Evolutionary conservation across 192 early-diverging fungal species (phyloP), one percentile per base, ranked within the genome.

Genomic region (Backusella psychrophila): DNA sequence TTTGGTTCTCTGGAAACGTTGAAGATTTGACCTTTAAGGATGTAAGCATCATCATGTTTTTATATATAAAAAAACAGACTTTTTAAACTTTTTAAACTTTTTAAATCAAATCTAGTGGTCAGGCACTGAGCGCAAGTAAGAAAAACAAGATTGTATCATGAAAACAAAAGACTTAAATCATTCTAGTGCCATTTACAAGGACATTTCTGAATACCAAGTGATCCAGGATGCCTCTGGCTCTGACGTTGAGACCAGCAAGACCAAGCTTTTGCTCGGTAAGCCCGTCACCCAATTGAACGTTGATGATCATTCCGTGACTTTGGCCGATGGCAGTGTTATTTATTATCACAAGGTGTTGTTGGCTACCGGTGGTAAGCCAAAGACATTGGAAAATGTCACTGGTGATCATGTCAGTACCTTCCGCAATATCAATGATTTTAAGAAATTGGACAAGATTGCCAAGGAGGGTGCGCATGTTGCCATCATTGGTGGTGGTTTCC

Each of bases 401-500:
- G 73, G 71, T 71, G 70, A 73, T 23, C 65, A 75, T 21, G 85
- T 88, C 35, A 85, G 83, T 0, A 89, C 89, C 8, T 92, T 87
- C 86, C 84, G 90, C 66, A 87, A 84, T 21, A 78, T 88, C 23
- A 80, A 85, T 53, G 90, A 92, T 69, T 88, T 86, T 71, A 77
- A 84, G 66, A 71, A 84, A 69, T 72, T 92, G 31, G 82, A 87
- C 44, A 74, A 73, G 21, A 59, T 83, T 3, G 81, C 82, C 35
- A 79, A 88, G 39, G 75, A 80, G 42, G 75, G 76, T 63, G 81
- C 81, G n/a, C 82, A 78, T 66, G 82, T 92, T 75, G 89, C 84
- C 23, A 76, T 92, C 53, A 73, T 92, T 21, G 90, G 90, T 63
- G 89, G 89, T 35, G 90, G 90, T 12, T 89, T 92, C 80, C 81